Percentiles rank a stretch among this genome's conserved stretches.
phyloP scores from a whole-genome alignment of 371 early-diverging fungal genomes.

The Syncephalis fuscata region DNA sequence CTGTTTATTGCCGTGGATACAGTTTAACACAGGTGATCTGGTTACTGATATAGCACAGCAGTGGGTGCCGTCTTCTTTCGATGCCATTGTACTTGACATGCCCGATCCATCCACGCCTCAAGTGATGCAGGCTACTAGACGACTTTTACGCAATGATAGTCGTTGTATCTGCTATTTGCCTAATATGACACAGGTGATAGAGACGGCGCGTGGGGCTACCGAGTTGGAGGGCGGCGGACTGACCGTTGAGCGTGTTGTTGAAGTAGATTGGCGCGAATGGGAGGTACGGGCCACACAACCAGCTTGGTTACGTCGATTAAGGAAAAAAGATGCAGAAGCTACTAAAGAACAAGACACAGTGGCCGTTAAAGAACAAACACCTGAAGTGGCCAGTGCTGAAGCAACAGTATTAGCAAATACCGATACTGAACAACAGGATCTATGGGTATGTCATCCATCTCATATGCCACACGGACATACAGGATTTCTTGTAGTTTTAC shows the following conservation, averaged over 20 bases:
- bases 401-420: background rate
- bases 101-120: constrained; percentile 28
- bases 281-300: constrained; percentile 30
- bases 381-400: too few species aligned
- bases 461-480: constrained; percentile 36
- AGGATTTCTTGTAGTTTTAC: constrained; percentile 39
- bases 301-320: background rate
- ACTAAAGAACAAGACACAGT: background rate
- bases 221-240: constrained; percentile 4
- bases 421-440: constrained; percentile 11
- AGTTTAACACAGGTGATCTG: constrained; percentile 31
- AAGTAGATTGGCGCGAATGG: constrained; percentile 56
- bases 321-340: background rate
- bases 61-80: constrained; percentile 15
- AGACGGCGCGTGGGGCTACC: constrained; percentile 9
- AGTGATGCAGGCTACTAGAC: too few species aligned
- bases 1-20: constrained; percentile 19
- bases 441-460: constrained; percentile 43
- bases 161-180: constrained; percentile 53
- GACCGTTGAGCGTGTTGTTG: constrained; percentile 36
- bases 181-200: constrained; percentile 57
- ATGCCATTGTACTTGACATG: constrained; percentile 53
- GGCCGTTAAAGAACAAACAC: too few species aligned
- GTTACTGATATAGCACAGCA: background rate
- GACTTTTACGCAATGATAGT: constrained; percentile 26